Evolutionary conservation across 1,139 yeast genomes (phyloP).

Genomic region (Barnettozyma hawaiiensis): DNA sequence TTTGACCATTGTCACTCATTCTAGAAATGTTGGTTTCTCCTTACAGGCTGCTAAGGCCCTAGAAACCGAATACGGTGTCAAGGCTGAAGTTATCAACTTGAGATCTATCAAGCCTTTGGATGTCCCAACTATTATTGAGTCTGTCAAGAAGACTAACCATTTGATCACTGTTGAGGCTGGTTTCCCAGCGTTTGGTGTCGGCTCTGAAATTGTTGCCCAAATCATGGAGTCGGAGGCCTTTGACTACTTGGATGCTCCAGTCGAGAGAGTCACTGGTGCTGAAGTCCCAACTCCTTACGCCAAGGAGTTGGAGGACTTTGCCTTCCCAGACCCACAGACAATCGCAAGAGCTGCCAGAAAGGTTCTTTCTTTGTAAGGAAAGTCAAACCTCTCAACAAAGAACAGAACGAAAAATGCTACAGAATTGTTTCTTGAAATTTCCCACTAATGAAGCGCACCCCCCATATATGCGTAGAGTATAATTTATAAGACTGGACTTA

Average conservation of each 20-base stretch:
- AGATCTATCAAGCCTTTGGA: slow-evolving; percentile 97
- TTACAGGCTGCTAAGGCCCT: slow-evolving; percentile 86
- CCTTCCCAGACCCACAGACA: slow-evolving; percentile 95
- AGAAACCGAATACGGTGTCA: slow-evolving; percentile 78
- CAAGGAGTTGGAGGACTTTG: slow-evolving; percentile 92
- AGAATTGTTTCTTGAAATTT: neutral
- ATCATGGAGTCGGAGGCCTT: slow-evolving; percentile 98
- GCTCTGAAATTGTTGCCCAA: slow-evolving; percentile 96
- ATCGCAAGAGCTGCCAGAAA: slow-evolving; percentile 88
- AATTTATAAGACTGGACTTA: too few species aligned
- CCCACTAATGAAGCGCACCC: neutral
- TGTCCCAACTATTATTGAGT: slow-evolving; percentile 73
- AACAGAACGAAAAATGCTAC: neutral
- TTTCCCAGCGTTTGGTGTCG: slow-evolving; percentile 98
- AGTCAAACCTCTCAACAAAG: too few species aligned
- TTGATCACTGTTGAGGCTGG: slow-evolving; percentile 95
- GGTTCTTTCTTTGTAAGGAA: slow-evolving; percentile 64
- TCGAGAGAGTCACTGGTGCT: slow-evolving; percentile 98
- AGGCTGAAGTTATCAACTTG: slow-evolving; percentile 91
- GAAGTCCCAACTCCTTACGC: slow-evolving; percentile 99
- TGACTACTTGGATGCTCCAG: slow-evolving; percentile 98
- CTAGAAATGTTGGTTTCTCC: slow-evolving; percentile 84
- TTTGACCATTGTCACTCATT: slow-evolving; percentile 82
- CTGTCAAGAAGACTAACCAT: slow-evolving; percentile 96
- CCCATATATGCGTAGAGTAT: neutral